These are phyloP conservation scores for Chaetomium olivaceum DNA, from an alignment of 2,329 filamentous ascomycete genomes.

Conservation along the genomic window DNA sequence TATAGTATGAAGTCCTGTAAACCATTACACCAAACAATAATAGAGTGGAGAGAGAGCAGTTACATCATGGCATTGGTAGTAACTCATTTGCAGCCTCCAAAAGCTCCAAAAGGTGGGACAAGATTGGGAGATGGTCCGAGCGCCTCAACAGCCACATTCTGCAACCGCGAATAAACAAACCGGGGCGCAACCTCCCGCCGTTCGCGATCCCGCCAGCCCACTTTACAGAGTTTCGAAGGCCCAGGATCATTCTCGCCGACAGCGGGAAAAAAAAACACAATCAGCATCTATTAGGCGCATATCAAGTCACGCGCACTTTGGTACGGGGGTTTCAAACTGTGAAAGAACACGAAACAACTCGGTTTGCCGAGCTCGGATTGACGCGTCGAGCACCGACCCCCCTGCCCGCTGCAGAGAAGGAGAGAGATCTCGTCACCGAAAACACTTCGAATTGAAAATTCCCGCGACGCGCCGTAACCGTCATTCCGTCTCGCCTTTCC, in stretches of 20 bases:
- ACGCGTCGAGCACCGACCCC: slow-evolving; percentile 29
- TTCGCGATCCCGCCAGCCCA: slow-evolving; percentile 26
- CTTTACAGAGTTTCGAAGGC: slow-evolving; percentile 10
- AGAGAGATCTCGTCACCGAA: slow-evolving; percentile 1
- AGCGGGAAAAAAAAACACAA: neutral
- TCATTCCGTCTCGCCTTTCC: neutral
- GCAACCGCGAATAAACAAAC: slow-evolving; percentile 33
- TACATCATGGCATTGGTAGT: neutral
- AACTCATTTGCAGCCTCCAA: neutral
- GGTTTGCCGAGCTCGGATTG: slow-evolving; percentile 21
- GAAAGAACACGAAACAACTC: slow-evolving; percentile 20
- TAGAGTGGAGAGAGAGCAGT: neutral
- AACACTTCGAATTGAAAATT: slow-evolving; percentile 12
- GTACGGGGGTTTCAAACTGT: neutral
- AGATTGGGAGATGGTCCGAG: slow-evolving; percentile 20
- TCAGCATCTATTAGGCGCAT: slow-evolving; percentile 24
- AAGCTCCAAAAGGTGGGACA: neutral
- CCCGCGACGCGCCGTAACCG: slow-evolving; percentile 19
- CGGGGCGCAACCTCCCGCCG: slow-evolving; percentile 28
- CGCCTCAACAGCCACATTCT: slow-evolving; percentile 24
- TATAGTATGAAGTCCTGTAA: no score
- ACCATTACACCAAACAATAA: neutral
- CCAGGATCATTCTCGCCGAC: slow-evolving; percentile 9
- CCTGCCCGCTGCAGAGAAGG: neutral
- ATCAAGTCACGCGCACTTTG: neutral